Base-by-base conservation (phyloP, 192 early-diverging fungal species). In the Coemansia biformis region DNA sequence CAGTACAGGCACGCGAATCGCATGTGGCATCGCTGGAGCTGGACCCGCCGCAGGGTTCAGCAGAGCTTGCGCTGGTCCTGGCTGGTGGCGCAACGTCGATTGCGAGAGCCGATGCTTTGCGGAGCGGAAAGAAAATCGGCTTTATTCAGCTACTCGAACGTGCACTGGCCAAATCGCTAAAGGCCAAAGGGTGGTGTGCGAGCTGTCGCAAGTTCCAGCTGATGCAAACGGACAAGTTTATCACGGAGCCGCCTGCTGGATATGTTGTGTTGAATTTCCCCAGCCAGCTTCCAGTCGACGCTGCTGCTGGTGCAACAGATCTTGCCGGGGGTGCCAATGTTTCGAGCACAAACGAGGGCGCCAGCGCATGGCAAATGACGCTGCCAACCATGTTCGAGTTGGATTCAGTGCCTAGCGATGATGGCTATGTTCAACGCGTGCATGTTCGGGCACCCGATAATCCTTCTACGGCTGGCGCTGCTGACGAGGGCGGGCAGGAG, bases 1-100 rank as follows among this genome's bases (percentile, higher is more conserved):
- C 75, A 1, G 71, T 80, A 22, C 77, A 76, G 6, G 75, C 63
- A 13, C 63, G 87, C 33, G 78, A 84, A 15, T 85, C 80, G 0
- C 79, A 77, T 14, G 85, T 86, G 14, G 94, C 90, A 71, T 84
- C 93, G 5, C 59, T 93, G 9, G 95, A 98, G 59, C 63, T 98
- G 32, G 75, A 78, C 10, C 86, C 88, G 63, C 85, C 86, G 12
- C 80, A 83, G 10, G 69, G 58, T 5, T 24, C 54, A 1, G 37
- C 47, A 4, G 60, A 44, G 4, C 60, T 75, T n/a, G n/a, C n/a
- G n/a, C n/a, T n/a, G 12, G 52, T 68, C 28, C 50, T 75, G 38
- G 63, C 72, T 1, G 72, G 72, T 15, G 72, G 72, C 4, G 42
- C 66, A 1, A 59, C 57, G 6, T 75, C 72, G 30, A 52, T 63